These are phyloP conservation scores for Paraphaeosphaeria sporulosa DNA, from an alignment of 2,329 filamentous ascomycete genomes.

Conservation along the genomic window DNA sequence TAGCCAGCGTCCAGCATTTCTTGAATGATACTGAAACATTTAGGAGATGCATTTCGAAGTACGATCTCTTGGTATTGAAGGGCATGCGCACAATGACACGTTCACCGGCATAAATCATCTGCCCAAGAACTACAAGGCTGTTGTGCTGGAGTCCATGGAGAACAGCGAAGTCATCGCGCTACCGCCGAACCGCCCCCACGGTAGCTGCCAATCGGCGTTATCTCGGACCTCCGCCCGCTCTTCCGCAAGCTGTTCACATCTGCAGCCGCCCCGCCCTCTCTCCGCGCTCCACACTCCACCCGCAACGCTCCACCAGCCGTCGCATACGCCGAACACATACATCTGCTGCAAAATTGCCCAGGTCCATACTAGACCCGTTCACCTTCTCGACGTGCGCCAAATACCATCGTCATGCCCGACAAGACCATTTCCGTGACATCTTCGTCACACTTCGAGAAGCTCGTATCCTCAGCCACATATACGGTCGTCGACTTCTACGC, in stretches of 20 bases:
- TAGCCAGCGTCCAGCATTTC: not conserved
- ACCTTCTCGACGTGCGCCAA: not conserved
- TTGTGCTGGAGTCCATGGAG: constrained; percentile 72
- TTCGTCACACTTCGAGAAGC: constrained; percentile 44
- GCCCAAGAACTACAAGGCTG: constrained; percentile 70
- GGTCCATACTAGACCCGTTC: not conserved
- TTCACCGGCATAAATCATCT: constrained; percentile 82
- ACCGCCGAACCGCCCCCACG: constrained; percentile 17
- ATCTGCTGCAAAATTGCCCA: not conserved
- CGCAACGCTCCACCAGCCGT: not conserved
- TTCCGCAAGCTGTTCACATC: constrained; percentile 9
- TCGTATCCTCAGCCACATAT: constrained; percentile 45
- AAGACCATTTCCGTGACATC: constrained; percentile 44
- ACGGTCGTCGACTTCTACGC: constrained; percentile 63
- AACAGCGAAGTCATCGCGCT: constrained; percentile 79
- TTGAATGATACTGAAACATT: constrained; percentile 12
- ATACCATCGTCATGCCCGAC: constrained; percentile 33
- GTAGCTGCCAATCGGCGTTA: not conserved
- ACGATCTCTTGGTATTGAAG: constrained; percentile 69
- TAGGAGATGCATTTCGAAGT: constrained; percentile 86
- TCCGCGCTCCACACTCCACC: not conserved
- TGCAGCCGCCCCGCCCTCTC: not conserved
- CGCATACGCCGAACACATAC: not conserved
- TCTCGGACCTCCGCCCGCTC: constrained; percentile 3
- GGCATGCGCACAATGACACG: constrained; percentile 62